Evolutionary conservation across 1,139 yeast genomes (phyloP), one percentile per base, ranked within the genome.

Genomic region (Lodderomyces parapsilosis): DNA sequence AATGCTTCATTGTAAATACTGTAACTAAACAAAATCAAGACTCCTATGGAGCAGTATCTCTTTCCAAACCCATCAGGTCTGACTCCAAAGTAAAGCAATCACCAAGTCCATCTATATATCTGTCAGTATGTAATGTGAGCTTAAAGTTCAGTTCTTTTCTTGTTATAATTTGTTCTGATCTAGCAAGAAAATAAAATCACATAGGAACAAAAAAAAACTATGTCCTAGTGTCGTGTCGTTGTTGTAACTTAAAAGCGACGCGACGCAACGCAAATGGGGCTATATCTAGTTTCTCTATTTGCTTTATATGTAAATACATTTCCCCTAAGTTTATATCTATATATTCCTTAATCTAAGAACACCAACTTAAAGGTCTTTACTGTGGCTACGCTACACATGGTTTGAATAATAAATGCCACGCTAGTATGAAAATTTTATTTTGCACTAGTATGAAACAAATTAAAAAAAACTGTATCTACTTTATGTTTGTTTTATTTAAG

Each of bases 201-300:
- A 28, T 28, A 28, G 31, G 17, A 28, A 14, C 30, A 28, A 28
- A 28, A 28, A 28, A 28, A 28, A 28, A 28, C 31, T 28, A 14
- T 28, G 31, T 13, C 31, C 31, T 10, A 28, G 9, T 28, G 31
- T 28, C 31, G 31, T 28, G 31, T 28, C 13, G n/a, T 28, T 28
- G 31, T 28, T 17, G 31, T 28, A 9, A 14, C 31, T 28, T 28
- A 28, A 5, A 4, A 13, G 15, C 31, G 17, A 28, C 31, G 15
- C 31, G 17, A 28, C 31, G 13, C 31, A 6, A 28, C 9, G 13
- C 31, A 5, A 28, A 14, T 28, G 31, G 15, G 18, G 31, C 31
- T 14, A n/a, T 28, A 28, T 13, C 31, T 14, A 6, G 17, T 13
- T 14, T 13, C 31, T 27, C 31, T 9, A 27, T 27, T 27, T 9